phyloP scores from a whole-genome alignment of 768 basidiomycete genomes.

The Amyloporia xantha region DNA sequence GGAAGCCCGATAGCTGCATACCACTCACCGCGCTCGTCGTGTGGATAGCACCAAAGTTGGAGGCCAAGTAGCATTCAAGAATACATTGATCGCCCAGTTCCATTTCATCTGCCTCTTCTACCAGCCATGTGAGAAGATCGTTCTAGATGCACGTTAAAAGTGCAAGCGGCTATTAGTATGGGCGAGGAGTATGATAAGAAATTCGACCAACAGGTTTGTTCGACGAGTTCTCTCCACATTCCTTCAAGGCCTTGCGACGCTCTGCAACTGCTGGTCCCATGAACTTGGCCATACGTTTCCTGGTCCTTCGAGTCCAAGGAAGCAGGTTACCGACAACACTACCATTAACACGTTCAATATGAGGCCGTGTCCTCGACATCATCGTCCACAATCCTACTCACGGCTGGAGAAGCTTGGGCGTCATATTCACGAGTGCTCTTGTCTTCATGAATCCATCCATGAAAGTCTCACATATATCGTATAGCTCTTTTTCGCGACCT shows the following conservation, averaged over 20 bases:
- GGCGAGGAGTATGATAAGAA: background rate
- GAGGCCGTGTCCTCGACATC: too few species aligned
- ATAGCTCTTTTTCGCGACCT: too few species aligned
- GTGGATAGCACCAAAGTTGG: constrained; percentile 32
- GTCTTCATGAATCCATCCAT: too few species aligned
- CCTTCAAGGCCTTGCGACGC: constrained; percentile 6
- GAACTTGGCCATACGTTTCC: constrained; percentile 4
- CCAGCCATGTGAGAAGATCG: constrained; percentile 41
- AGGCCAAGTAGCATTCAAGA: constrained; percentile 22
- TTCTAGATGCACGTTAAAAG: constrained; percentile 24
- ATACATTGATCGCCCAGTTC: constrained; percentile 19
- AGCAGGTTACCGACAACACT: background rate
- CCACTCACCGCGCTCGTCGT: constrained; percentile 16
- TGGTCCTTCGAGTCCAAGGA: constrained; percentile 6
- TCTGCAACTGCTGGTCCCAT: constrained; percentile 11
- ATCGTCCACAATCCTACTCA: too few species aligned
- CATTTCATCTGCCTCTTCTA: constrained; percentile 29
- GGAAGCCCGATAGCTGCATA: background rate
- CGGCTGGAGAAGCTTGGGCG: too few species aligned
- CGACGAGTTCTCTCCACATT: constrained; percentile 9
- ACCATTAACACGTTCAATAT: background rate
- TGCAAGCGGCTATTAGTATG: background rate
- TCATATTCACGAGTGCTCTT: too few species aligned
- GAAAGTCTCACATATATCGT: too few species aligned
- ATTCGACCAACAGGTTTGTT: constrained; percentile 12